Evolutionary conservation across 306 rosid genomes (phyloP).

Genomic region (Dalbergia oliveri): DNA sequence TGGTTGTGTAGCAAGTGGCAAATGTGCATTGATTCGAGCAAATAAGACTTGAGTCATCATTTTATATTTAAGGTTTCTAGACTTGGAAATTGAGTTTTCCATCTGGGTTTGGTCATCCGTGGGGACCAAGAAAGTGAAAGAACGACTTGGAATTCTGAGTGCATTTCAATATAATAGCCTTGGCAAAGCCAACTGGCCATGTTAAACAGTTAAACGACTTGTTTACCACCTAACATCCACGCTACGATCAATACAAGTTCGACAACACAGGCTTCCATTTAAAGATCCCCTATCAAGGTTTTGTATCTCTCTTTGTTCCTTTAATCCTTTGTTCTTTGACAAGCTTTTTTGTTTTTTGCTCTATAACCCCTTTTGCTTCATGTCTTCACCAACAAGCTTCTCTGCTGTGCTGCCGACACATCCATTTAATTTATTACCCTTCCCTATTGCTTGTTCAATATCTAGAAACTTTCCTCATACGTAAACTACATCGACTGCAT

Average conservation of each 20-base stretch:
- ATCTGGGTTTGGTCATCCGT: slow-evolving; percentile 31
- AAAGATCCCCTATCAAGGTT: slow-evolving; percentile 52
- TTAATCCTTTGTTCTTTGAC: slow-evolving; percentile 29
- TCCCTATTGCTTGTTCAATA: slow-evolving; percentile 6
- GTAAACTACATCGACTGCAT: not conserved
- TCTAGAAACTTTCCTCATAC: slow-evolving; percentile 4
- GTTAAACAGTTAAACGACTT: slow-evolving; percentile 35
- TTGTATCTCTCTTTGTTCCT: slow-evolving; percentile 20
- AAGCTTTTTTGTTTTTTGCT: slow-evolving; percentile 23
- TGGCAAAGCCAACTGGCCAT: slow-evolving; percentile 27
- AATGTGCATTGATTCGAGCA: slow-evolving; percentile 8
- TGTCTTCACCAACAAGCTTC: slow-evolving; percentile 41
- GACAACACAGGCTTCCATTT: slow-evolving; percentile 45
- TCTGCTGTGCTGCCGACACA: slow-evolving; percentile 30
- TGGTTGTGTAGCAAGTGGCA: slow-evolving; percentile 1
- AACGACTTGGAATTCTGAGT: slow-evolving; percentile 1
- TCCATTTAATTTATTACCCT: slow-evolving; percentile 28
- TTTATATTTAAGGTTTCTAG: no score
- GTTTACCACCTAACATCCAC: not conserved
- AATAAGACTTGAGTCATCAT: no score
- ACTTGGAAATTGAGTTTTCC: not conserved
- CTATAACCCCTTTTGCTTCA: slow-evolving; percentile 36
- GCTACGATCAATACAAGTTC: slow-evolving; percentile 44
- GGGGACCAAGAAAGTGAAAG: slow-evolving; percentile 52
- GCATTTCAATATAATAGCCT: slow-evolving; percentile 20